phyloP scores from a whole-genome alignment of 371 early-diverging fungal genomes.

The Mortierella sp. region DNA sequence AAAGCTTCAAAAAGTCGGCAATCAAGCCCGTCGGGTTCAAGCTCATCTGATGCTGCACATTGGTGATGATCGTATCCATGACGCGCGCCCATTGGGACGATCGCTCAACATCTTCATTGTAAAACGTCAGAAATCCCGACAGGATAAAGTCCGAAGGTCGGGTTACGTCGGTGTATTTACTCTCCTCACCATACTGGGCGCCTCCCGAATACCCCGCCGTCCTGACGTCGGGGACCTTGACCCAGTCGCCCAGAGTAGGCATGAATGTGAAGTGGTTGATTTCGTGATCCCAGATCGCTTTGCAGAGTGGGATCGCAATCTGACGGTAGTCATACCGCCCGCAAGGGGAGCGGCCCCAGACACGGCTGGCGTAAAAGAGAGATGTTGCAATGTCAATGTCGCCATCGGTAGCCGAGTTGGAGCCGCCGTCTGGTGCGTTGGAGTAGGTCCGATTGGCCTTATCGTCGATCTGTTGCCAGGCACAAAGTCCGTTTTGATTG shows the following conservation, averaged over 20 bases:
- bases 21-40: slow-evolving; percentile 68
- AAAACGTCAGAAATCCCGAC: slow-evolving; percentile 65
- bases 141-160: slow-evolving; percentile 72
- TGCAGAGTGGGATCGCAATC: slow-evolving; percentile 57
- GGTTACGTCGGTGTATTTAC: slow-evolving; percentile 56
- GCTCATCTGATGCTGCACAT: slow-evolving; percentile 54
- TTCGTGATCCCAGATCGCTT: slow-evolving; percentile 63
- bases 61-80: slow-evolving; percentile 60
- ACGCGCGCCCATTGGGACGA: slow-evolving; percentile 63
- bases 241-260: slow-evolving; percentile 73
- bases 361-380: slow-evolving; percentile 63
- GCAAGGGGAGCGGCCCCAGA: slow-evolving; percentile 64
- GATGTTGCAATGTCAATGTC: slow-evolving; percentile 70
- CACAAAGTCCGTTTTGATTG: slow-evolving; percentile 67
- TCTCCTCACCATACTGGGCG: slow-evolving; percentile 63
- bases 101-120: slow-evolving; percentile 64
- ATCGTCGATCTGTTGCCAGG: slow-evolving; percentile 68
- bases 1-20: slow-evolving; percentile 67
- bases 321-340: slow-evolving; percentile 63
- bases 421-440: slow-evolving; percentile 72
- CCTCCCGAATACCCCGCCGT: slow-evolving; percentile 24
- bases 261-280: slow-evolving; percentile 66
- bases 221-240: slow-evolving; percentile 31
- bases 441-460: slow-evolving; percentile 63
- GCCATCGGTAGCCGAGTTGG: slow-evolving; percentile 70